Percentiles rank a stretch among this genome's conserved stretches.
phyloP scores from a whole-genome alignment of 805 yeast species.

The Metschnikowia lachancei region DNA sequence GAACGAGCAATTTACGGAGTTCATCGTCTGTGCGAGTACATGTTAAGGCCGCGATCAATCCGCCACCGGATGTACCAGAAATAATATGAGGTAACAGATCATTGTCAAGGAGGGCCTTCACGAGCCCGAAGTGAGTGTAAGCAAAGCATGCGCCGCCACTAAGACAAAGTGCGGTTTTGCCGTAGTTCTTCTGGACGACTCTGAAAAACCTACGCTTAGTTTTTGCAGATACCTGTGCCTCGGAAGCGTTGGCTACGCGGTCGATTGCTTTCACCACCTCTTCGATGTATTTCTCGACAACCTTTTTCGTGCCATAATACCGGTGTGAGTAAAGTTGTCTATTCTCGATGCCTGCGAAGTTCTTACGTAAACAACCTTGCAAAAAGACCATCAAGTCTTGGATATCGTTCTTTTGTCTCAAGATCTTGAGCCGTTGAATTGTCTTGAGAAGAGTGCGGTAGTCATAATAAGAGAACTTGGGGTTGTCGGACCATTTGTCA shows the following conservation, averaged over 20 bases:
- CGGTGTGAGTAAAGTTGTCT: slow-evolving; percentile 68
- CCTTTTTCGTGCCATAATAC: slow-evolving; percentile 68
- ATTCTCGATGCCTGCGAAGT: slow-evolving; percentile 78
- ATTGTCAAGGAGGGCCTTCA: slow-evolving; percentile 66
- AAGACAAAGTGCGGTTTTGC: slow-evolving; percentile 67
- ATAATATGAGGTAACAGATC: slow-evolving; percentile 65
- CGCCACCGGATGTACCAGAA: slow-evolving; percentile 82
- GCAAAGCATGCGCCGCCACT: slow-evolving; percentile 83
- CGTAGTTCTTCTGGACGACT: slow-evolving; percentile 60
- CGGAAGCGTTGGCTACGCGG: slow-evolving; percentile 36
- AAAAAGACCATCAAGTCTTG: slow-evolving; percentile 54
- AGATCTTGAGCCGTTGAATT: slow-evolving; percentile 37
- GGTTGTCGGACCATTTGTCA: slow-evolving; percentile 62
- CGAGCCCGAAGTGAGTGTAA: slow-evolving; percentile 72
- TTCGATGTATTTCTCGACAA: slow-evolving; percentile 53
- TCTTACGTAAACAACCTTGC: slow-evolving; percentile 65
- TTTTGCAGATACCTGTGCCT: slow-evolving; percentile 30
- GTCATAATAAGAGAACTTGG: slow-evolving; percentile 66
- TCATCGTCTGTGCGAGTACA: slow-evolving; percentile 71
- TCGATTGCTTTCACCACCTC: slow-evolving; percentile 52
- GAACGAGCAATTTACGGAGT: slow-evolving; percentile 51
- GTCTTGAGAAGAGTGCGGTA: slow-evolving; percentile 55
- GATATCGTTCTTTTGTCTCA: slow-evolving; percentile 29
- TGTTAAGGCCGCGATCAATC: slow-evolving; percentile 68
- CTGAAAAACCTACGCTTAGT: slow-evolving; percentile 54